Conservation (phyloP, 2,329 filamentous ascomycete genomes). For the Dothideomycetes sp. region DNA sequence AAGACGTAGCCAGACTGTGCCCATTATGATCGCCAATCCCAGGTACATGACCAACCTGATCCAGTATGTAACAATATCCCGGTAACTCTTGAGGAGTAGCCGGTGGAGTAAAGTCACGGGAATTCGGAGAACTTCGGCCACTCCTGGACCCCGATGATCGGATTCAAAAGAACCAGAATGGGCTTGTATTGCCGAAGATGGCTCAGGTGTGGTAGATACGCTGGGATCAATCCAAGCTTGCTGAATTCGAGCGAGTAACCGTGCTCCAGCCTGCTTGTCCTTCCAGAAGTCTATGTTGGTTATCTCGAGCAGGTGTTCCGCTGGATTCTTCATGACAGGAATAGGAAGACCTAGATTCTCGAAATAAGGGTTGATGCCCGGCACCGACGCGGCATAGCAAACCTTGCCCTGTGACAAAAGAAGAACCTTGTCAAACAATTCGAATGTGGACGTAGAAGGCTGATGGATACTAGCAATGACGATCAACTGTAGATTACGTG, state of each 20-base stretch:
- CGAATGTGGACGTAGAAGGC: slow-evolving; percentile 64
- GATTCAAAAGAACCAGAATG: too few species aligned
- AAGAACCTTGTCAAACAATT: slow-evolving; percentile 64
- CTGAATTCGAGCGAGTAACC: slow-evolving; percentile 19
- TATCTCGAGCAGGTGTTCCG: slow-evolving; percentile 52
- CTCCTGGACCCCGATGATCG: slow-evolving; percentile 9
- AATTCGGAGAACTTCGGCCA: slow-evolving; percentile 1
- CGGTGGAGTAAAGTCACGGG: slow-evolving; percentile 54
- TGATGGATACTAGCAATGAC: slow-evolving; percentile 61
- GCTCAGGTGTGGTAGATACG: too few species aligned
- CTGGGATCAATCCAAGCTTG: slow-evolving; percentile 1
- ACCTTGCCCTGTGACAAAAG: slow-evolving; percentile 58
- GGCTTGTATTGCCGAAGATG: background rate
- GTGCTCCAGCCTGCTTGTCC: slow-evolving; percentile 20
- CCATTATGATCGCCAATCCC: slow-evolving; percentile 69
- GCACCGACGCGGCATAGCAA: slow-evolving; percentile 57
- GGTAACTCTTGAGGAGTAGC: slow-evolving; percentile 69
- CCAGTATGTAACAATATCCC: slow-evolving; percentile 70
- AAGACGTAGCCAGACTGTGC: slow-evolving; percentile 70
- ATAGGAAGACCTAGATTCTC: slow-evolving; percentile 44
- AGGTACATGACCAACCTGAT: slow-evolving; percentile 73
- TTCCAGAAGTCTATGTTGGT: slow-evolving; percentile 62
- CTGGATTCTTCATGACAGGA: slow-evolving; percentile 59
- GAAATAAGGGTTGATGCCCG: slow-evolving; percentile 47
- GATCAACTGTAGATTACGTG: too few species aligned